A percentile compares a stretch with the other conserved stretches of the same genome.
Evolutionary conservation across 257 asterid genomes (phyloP).

Genomic region (Schizonepeta tenuifolia): DNA sequence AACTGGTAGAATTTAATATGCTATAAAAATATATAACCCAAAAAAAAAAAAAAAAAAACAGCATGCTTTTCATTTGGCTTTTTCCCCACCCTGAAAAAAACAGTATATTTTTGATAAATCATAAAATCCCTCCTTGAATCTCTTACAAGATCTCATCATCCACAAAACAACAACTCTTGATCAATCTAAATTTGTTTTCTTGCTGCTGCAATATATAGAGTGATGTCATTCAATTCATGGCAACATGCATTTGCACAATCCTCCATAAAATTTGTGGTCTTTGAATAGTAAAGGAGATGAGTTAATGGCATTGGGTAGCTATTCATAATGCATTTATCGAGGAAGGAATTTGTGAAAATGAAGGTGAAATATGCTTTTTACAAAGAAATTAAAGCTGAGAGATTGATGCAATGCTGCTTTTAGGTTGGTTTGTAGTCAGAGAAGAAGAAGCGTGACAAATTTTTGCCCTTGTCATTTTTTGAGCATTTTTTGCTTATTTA

Average conservation of each 20-base stretch:
- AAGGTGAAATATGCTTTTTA: constrained; percentile 49
- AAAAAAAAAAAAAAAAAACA: constrained; percentile 57
- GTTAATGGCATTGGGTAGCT: too few relatives aligned
- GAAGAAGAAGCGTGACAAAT: constrained; percentile 60
- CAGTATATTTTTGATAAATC: too few relatives aligned
- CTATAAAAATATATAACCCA: too few relatives aligned
- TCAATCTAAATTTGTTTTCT: neutral
- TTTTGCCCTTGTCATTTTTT: constrained; percentile 48
- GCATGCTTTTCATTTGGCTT: constrained; percentile 52
- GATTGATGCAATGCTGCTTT: constrained; percentile 37
- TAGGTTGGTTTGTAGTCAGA: constrained; percentile 55
- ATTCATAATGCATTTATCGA: neutral
- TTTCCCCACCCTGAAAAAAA: constrained; percentile 24
- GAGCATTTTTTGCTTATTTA: constrained; percentile 51
- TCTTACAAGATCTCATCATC: neutral
- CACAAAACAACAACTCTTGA: neutral
- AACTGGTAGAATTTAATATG: constrained; percentile 58
- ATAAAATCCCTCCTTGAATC: too few relatives aligned
- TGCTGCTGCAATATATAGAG: neutral
- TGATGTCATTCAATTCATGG: neutral
- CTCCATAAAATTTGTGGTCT: neutral
- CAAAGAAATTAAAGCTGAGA: constrained; percentile 77
- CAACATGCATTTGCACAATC: constrained; percentile 5
- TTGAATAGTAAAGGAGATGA: neutral
- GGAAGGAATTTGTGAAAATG: constrained; percentile 19